Percentiles rank a stretch among this genome's conserved stretches.
phyloP scores from a whole-genome alignment of 2,329 filamentous ascomycete genomes.

The Lachnellula suecica region DNA sequence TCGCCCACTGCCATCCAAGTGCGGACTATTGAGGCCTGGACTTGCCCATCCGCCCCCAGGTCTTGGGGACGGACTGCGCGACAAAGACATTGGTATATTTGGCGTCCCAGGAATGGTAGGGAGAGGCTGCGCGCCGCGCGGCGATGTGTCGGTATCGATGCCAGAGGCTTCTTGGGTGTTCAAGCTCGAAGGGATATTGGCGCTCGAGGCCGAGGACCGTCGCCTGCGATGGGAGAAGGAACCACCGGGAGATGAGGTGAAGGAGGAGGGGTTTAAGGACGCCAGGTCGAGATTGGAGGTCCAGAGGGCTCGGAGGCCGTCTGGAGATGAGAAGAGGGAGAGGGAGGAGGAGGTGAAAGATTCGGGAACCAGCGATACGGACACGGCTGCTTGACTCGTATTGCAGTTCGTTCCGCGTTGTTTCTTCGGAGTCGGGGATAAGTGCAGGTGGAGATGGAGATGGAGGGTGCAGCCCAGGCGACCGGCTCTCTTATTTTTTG shows the following conservation, averaged over 20 bases:
- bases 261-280: constrained; percentile 45
- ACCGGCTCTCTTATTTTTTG: too few species aligned
- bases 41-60: constrained; percentile 87
- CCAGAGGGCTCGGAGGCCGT: constrained; percentile 31
- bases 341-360: not conserved
- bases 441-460: too few species aligned
- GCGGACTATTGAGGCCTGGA: constrained; percentile 71
- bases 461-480: too few species aligned
- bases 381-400: not conserved
- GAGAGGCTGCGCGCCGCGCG: constrained; percentile 21
- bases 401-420: not conserved
- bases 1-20: constrained; percentile 57
- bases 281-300: constrained; percentile 46
- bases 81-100: constrained; percentile 71
- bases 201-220: constrained; percentile 34
- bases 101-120: constrained; percentile 46
- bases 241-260: constrained; percentile 46
- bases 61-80: constrained; percentile 82
- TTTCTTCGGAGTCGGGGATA: not conserved
- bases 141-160: constrained; percentile 13
- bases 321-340: constrained; percentile 19
- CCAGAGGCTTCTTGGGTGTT: constrained; percentile 21
- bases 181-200: constrained; percentile 22
- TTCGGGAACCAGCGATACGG: not conserved
- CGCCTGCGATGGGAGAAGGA: constrained; percentile 32